These are phyloP conservation scores for Alternaria hordeiaustralica DNA, from an alignment of 2,329 filamentous ascomycete genomes.

Conservation along the genomic window DNA sequence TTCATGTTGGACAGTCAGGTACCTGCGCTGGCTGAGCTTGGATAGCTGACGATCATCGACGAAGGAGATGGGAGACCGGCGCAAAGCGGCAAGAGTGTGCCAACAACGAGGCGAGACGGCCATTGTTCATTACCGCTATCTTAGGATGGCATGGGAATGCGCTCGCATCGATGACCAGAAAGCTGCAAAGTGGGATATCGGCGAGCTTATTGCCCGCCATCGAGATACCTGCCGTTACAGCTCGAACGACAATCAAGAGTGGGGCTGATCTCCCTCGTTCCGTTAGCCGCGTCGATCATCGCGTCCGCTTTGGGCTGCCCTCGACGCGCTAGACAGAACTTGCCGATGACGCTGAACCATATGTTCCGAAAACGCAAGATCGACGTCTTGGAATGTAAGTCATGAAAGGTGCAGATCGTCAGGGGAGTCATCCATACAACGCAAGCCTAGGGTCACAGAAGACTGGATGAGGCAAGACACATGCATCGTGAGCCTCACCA, in stretches of 20 bases:
- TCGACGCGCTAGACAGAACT: not conserved
- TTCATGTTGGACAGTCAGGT: not conserved
- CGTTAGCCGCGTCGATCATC: not conserved
- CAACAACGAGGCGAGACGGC: not conserved
- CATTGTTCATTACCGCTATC: not conserved
- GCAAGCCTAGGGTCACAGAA: not conserved
- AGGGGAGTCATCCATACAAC: conserved; percentile 5
- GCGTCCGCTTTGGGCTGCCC: not conserved
- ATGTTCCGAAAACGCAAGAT: conserved; percentile 4
- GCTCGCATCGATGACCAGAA: not conserved
- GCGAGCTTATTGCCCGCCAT: not conserved
- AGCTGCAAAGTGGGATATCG: not conserved
- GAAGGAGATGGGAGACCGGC: not conserved
- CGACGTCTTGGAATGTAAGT: not conserved
- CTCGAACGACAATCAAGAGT: not conserved
- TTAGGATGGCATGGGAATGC: not conserved
- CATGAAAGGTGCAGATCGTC: conserved; percentile 3
- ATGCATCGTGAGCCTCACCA: not conserved
- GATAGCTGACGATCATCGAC: not conserved
- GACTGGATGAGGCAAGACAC: not conserved
- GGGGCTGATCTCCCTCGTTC: not conserved
- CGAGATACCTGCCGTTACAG: not conserved
- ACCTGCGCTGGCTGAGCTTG: not conserved
- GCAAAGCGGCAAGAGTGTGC: not conserved
- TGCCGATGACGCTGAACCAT: not conserved